Conservation (phyloP, 2,329 filamentous ascomycete genomes). For the Fusarium sp. region DNA sequence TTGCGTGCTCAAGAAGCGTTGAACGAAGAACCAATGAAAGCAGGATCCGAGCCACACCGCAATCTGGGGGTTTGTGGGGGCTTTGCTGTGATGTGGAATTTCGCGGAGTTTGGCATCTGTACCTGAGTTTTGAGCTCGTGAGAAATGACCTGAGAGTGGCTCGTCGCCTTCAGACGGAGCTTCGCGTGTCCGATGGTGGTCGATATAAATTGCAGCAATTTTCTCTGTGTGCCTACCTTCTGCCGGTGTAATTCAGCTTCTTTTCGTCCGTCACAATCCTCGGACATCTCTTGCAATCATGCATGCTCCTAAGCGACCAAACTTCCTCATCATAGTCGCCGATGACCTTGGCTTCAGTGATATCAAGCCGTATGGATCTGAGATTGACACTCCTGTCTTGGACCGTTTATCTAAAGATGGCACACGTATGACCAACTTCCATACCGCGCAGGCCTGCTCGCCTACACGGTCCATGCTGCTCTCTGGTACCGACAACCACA, state of each 20-base stretch:
- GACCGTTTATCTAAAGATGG: constrained; percentile 58
- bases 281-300: constrained; percentile 1
- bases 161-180: background rate
- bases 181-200: background rate
- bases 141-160: background rate
- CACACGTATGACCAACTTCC: constrained; percentile 64
- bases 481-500: constrained; percentile 65
- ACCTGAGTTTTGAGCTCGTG: background rate
- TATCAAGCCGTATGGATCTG: constrained; percentile 55
- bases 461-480: constrained; percentile 66
- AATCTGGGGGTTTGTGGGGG: background rate
- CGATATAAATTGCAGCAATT: background rate
- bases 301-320: constrained; percentile 18
- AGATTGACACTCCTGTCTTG: constrained; percentile 63
- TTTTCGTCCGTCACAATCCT: background rate
- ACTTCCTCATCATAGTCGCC: constrained; percentile 40
- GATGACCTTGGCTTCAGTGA: constrained; percentile 41
- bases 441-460: constrained; percentile 65
- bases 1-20: background rate
- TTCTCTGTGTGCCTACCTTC: background rate
- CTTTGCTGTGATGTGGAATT: background rate
- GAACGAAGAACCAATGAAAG: background rate
- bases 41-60: background rate
- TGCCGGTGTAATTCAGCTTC: background rate
- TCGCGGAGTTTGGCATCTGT: background rate